These are phyloP conservation scores for Ceratonia siliqua DNA, from an alignment of 306 rosid genomes.

Conservation along the genomic window DNA sequence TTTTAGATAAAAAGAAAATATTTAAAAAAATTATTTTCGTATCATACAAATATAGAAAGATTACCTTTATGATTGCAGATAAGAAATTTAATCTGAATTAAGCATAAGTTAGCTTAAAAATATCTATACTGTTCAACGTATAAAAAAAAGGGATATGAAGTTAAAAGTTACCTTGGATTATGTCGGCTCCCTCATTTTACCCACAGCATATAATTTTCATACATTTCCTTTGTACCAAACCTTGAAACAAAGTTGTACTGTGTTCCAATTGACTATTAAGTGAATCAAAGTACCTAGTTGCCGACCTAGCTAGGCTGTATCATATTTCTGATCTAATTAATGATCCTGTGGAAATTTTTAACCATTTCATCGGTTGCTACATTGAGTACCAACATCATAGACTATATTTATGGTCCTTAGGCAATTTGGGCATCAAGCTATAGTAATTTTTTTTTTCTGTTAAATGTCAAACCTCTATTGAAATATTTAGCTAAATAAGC, in stretches of 20 bases:
- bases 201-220: not conserved
- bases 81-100: too few species aligned
- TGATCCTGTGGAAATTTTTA: not conserved
- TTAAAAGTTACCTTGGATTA: too few species aligned
- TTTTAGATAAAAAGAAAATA: too few species aligned
- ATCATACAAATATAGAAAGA: too few species aligned
- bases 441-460: not conserved
- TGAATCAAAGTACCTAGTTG: not conserved
- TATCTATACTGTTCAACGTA: too few species aligned
- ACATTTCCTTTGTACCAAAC: not conserved
- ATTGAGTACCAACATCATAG: not conserved
- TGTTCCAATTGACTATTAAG: not conserved
- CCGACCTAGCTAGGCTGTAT: not conserved
- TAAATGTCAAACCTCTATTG: not conserved
- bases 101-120: too few species aligned
- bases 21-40: too few species aligned
- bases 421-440: not conserved
- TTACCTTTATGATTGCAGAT: too few species aligned
- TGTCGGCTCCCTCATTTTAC: not conserved
- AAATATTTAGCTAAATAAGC: too few species aligned
- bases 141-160: too few species aligned
- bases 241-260: not conserved
- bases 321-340: conserved; percentile 6
- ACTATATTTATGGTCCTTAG: not conserved
- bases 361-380: not conserved